These are phyloP conservation scores for Botrytis squamosa DNA, from an alignment of 2,329 filamentous ascomycete species.

Conservation along the genomic window DNA sequence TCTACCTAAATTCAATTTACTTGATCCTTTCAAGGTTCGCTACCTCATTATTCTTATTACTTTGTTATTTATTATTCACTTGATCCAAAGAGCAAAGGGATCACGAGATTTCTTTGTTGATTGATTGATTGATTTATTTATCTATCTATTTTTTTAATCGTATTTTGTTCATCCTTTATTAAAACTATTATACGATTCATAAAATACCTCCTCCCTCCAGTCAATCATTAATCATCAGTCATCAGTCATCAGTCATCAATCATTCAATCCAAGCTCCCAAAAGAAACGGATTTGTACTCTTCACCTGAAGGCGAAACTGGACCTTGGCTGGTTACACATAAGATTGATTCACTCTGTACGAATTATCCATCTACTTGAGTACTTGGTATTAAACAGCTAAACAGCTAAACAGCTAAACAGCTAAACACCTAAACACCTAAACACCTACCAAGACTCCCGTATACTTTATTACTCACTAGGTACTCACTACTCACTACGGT, in stretches of 20 bases:
- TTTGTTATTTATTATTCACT: not conserved
- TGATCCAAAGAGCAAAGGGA: no score
- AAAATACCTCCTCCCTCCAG: no score
- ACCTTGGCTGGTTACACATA: not conserved
- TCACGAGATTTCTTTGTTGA: not conserved
- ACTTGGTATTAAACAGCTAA: not conserved
- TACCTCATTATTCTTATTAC: not conserved
- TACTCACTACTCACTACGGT: not conserved
- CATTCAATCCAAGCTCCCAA: not conserved
- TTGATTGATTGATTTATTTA: not conserved
- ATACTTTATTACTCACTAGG: not conserved
- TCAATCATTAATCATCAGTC: not conserved
- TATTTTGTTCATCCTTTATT: not conserved
- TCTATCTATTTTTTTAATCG: not conserved
- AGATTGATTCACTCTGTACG: not conserved
- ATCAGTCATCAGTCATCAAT: not conserved
- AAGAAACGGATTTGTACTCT: not conserved
- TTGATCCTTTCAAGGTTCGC: not conserved
- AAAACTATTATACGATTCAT: no score
- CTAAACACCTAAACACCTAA: not conserved
- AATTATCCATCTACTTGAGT: not conserved
- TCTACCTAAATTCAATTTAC: constrained; percentile 10
- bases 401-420: not conserved
- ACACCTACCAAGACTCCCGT: no score
- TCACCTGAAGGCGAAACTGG: not conserved